Evolutionary conservation across 129 eudicot genomes (phyloP), one percentile per base, ranked within the genome.

Genomic region (Helianthus annuus): DNA sequence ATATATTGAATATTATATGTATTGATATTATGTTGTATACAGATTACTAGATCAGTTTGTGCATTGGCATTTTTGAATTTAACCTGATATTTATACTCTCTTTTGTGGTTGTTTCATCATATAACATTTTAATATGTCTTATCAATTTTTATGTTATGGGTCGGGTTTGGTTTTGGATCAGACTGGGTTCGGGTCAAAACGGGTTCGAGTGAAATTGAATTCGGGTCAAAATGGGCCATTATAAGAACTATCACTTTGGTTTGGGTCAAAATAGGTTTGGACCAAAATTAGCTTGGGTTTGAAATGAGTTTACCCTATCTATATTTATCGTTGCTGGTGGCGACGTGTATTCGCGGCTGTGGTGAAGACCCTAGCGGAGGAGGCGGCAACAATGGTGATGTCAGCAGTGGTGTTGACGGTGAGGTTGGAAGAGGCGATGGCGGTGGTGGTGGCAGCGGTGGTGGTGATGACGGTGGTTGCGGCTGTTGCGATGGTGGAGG

Each of bases 31-130:
- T 19, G 19, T 55, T 7, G 39, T 12, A 14, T 10, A 42, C 15
- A 40, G 44, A 7, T 67, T 48, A 48, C 27, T 0, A 27, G 14
- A 27, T 68, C 27, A 24, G 8, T 68, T 68, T 68, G 45, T 7
- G 59, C 72, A 48, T 68, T 24, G 45, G 14, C 4, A 27, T 34
- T 34, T 22, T 67, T 6, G 17, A 27, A 2, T 48, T 29, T 0
- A 48, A 66, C 9, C 13, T 8, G 72, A 68, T 68, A 66, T 24
- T 36, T 60, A 63, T 6, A 8, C 29, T 32, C 49, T 4, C n/a
- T 7, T 32, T 36, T 61, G 48, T 36, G 22, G 67, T 16, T 64
- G 69, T 64, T 64, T 64, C 27, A n/a, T 36, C 45, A 19, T 19
- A 42, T 22, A 44, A 45, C 39, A 66, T 65, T 44, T 55, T 55